phyloP scores from a whole-genome alignment of 805 yeast species.

The Zygosaccharomyces kombuchaensis region DNA sequence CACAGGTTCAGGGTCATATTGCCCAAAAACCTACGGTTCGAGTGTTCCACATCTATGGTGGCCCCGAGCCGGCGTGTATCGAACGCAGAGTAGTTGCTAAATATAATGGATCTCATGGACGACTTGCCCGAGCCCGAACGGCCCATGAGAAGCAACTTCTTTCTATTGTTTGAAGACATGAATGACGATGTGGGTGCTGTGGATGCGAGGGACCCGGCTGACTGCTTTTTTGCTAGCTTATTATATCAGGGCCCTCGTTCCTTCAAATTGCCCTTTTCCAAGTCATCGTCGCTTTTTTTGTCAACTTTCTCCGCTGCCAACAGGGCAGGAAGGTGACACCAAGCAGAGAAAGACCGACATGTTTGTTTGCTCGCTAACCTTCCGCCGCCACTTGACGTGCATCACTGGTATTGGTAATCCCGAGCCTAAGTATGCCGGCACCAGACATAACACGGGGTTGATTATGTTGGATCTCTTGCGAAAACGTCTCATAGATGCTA shows the following conservation, averaged over 20 bases:
- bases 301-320: too few relatives aligned
- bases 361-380: neutral
- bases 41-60: slow-evolving; percentile 97
- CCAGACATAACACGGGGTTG: slow-evolving; percentile 81
- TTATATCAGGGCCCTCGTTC: too few relatives aligned
- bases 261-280: neutral
- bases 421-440: slow-evolving; percentile 50
- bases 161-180: slow-evolving; percentile 40
- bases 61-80: slow-evolving; percentile 95
- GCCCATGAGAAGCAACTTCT: slow-evolving; percentile 72
- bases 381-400: slow-evolving; percentile 13
- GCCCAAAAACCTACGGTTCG: slow-evolving; percentile 86
- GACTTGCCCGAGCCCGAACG: slow-evolving; percentile 97
- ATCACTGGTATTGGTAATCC: slow-evolving; percentile 65
- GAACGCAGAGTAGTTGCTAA: slow-evolving; percentile 92
- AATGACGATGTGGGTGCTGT: neutral
- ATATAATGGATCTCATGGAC: slow-evolving; percentile 94
- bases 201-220: neutral
- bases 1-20: slow-evolving; percentile 92
- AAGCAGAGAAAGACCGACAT: neutral
- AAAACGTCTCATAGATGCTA: slow-evolving; percentile 19
- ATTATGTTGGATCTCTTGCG: slow-evolving; percentile 40
- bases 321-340: too few relatives aligned
- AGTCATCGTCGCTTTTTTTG: neutral
- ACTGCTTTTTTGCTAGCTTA: slow-evolving; percentile 16